Evolutionary conservation across 129 eudicot species (phyloP).

Genomic region (Flaveria brownii): DNA sequence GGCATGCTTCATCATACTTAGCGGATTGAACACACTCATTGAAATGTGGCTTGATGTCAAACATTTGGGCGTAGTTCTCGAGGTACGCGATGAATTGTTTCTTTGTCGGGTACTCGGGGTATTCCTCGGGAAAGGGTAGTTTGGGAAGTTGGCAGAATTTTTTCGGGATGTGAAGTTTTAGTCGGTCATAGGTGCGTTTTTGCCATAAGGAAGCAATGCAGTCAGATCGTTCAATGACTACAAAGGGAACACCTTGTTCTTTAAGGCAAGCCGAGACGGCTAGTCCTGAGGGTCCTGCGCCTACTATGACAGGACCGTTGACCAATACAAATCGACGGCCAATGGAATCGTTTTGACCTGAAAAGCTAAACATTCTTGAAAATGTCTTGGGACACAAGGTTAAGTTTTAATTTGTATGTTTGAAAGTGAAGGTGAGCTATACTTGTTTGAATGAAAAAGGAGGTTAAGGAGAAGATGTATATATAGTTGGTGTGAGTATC

Average conservation of each 20-base stretch:
- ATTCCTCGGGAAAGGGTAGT: conserved; percentile 20
- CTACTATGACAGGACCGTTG: conserved; percentile 23
- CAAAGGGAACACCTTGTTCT: conserved; percentile 21
- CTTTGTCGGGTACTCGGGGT: conserved; percentile 23
- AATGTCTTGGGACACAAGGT: conserved; percentile 13
- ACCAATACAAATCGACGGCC: conserved; percentile 18
- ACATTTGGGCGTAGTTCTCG: conserved; percentile 20
- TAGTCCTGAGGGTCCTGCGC: conserved; percentile 26
- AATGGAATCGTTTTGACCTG: background rate
- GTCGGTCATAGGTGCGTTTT: conserved; percentile 24
- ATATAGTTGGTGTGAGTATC: conserved; percentile 34
- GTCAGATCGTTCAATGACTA: conserved; percentile 27
- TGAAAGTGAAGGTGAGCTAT: conserved; percentile 29
- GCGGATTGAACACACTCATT: conserved; percentile 22
- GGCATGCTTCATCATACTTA: conserved; percentile 14
- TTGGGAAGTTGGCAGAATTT: conserved; percentile 25
- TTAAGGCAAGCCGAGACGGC: conserved; percentile 22
- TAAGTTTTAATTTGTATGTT: conserved; percentile 18
- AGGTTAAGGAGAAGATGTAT: conserved; percentile 39
- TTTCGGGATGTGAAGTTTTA: conserved; percentile 27
- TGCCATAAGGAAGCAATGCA: conserved; percentile 26
- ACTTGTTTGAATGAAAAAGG: conserved; percentile 40
- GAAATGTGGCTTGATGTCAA: conserved; percentile 19
- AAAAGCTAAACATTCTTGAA: conserved; percentile 11
- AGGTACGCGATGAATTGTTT: conserved; percentile 22